Base-by-base conservation (phyloP, 2,329 filamentous ascomycete species). In the Trichoderma brevicompactum region DNA sequence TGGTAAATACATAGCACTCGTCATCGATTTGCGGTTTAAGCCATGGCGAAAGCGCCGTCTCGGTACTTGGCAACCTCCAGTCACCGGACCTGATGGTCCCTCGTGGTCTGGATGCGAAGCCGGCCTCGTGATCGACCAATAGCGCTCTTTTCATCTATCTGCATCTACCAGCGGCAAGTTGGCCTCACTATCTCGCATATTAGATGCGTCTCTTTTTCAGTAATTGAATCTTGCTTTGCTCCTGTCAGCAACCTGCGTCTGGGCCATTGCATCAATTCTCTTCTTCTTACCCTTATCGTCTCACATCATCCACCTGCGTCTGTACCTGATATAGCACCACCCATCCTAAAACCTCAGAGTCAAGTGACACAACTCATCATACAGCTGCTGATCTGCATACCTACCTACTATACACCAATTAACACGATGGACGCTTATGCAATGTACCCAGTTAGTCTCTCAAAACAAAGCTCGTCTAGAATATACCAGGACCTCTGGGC, bases 401-500 rank as follows among this genome's bases (percentile, higher is more conserved):
- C 15, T 19, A 41, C 43, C 13, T 36, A 44, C 13, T 36, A 44
- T 17, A 23, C 32, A 56, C 7, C 53, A 43, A 32, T 41, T 36
- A 17, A 32, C 54, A 50, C 23, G 17, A 84, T 85, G 83, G 82
- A 85, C 75, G 80, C 81, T 80, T 81, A 83, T 75, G 80, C 80
- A 34, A 78, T 84, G 70, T 83, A 79, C 43, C 80, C 75, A 71
- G 80, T 78, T 69, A 83, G 80, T 71, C 73, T 79, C 36, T 74
- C 79, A 17, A 75, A 74, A 56, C 78, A 80, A 68, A 75, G 73
- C 64, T 76, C 79, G 32, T 84, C 82, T 50, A 80, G 77, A 60
- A 81, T 85, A 59, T 83, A 83, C 70, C 80, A 80, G 67, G 83
- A 85, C 70, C 76, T 85, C 28, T 78, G 77, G 68, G 75, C 78